A percentile compares a stretch with the other conserved stretches of the same genome.
Evolutionary conservation across 345 rosid genomes (phyloP).

Genomic region (Linum usitatissimum): DNA sequence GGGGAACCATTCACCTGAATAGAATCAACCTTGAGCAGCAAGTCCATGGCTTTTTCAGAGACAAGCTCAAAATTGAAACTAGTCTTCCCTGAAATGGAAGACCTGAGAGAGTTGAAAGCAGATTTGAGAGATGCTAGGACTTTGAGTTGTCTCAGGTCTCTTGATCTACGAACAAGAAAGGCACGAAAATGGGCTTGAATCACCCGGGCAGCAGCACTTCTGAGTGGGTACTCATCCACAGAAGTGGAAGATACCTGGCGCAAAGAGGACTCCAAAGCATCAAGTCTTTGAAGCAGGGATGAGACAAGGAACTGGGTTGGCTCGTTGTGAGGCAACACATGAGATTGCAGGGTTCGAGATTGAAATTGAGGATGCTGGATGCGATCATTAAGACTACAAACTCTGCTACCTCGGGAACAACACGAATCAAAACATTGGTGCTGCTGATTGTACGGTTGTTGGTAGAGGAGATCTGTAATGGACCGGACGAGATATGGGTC

Average conservation of each 20-base stretch:
- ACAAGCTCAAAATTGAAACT: conserved; percentile 33
- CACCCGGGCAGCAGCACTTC: conserved; percentile 70
- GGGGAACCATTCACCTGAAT: conserved; percentile 42
- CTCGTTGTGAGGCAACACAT: conserved; percentile 13
- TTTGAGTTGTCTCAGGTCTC: conserved; percentile 66
- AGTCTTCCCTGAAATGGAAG: conserved; percentile 40
- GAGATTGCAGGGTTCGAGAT: conserved; percentile 9
- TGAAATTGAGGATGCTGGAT: conserved; percentile 10
- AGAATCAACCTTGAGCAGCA: conserved; percentile 67
- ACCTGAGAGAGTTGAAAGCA: conserved; percentile 47
- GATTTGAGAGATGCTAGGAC: conserved; percentile 65
- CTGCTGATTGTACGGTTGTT: conserved; percentile 18
- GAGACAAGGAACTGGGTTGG: conserved; percentile 15
- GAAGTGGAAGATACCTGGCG: conserved; percentile 19
- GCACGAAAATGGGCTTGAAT: conserved; percentile 73
- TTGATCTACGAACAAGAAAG: conserved; percentile 67
- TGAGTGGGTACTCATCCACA: conserved; percentile 23
- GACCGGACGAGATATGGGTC: conserved; percentile 45
- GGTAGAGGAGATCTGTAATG: conserved; percentile 34
- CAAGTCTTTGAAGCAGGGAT: conserved; percentile 43
- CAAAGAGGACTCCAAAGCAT: conserved; percentile 42
- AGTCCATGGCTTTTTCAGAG: conserved; percentile 47
- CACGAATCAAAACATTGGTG: conserved; percentile 6
- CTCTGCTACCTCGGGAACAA: conserved; percentile 10
- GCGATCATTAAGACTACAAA: conserved; percentile 9